Base-by-base conservation (phyloP, 148 eudicot species). In the Dianthus caryophyllus region DNA sequence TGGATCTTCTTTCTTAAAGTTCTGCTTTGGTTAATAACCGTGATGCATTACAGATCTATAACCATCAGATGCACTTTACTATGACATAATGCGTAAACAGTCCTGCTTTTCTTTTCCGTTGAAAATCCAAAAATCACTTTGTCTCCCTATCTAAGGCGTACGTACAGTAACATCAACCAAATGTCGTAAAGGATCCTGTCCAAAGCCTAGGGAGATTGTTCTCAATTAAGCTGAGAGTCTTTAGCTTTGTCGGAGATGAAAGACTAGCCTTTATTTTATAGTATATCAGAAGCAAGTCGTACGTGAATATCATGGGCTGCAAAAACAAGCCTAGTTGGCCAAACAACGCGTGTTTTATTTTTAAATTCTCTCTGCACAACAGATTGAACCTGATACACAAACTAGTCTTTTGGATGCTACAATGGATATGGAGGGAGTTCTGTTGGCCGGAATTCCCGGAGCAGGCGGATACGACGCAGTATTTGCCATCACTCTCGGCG, bases 381-480 rank as follows among this genome's bases (percentile, higher is more conserved):
- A 88, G 99, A 90, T 94, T 68, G 99, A 94, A 81, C 99, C 99
- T 13, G 86, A 82, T 47, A 79, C 93, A 66, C 99, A 90, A 85
- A 88, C 88, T 70, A 80, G 66, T 65, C 89, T 94, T 49, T 75
- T 94, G 74, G 86, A 94, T 70, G 77, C 89, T 55, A 86, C 99
- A 10, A 88, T 94, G 99, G 79, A 78, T 38, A 75, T 80, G 77
- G 93, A 88, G 74, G 99, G 99, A 65, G 90, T 94, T 72, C 70
- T 94, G 18, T 76, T 94, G 78, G 96, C 99, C 38, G 97, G 99
- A 71, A 93, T 90, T 76, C 99, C 99, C 15, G 99, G 97, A 69
- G 99, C 99, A 62, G 97, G 99, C 18, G 99, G 99, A 16, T 94
- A 83, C 65, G 99, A 94, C 75, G 99, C 97, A 14, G 76, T 94